These are phyloP conservation scores for Colletotrichum camelliae DNA, from an alignment of 2,329 filamentous ascomycete genomes.

Conservation along the genomic window DNA sequence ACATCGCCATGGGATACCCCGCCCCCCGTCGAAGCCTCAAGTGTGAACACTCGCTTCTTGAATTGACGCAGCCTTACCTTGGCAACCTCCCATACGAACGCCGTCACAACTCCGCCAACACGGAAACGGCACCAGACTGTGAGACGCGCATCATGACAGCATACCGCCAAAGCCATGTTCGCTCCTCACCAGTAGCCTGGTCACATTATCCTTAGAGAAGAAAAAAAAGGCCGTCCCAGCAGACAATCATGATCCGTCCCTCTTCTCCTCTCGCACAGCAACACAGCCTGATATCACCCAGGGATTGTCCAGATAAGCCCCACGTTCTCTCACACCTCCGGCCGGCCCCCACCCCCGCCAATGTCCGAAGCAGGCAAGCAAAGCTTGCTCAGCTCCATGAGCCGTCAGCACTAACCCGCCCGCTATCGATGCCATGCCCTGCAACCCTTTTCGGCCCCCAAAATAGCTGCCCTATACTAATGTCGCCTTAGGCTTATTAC, in stretches of 20 bases:
- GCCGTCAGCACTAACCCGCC: background rate
- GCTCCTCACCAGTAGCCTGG: background rate
- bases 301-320: background rate
- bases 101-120: background rate
- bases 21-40: background rate
- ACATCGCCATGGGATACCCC: background rate
- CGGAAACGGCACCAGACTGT: background rate
- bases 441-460: background rate
- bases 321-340: background rate
- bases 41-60: background rate
- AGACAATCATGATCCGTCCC: background rate
- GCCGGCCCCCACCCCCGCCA: background rate
- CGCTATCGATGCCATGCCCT: background rate
- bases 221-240: background rate
- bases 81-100: background rate
- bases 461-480: background rate
- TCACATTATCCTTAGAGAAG: background rate
- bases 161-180: background rate
- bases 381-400: background rate
- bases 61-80: background rate
- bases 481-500: background rate
- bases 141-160: background rate
- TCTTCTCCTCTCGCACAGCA: background rate
- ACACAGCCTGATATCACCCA: background rate
- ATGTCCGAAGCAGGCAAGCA: background rate